Evolutionary conservation across 2,329 filamentous ascomycete species (phyloP).

Genomic region (Fusarium papillatum): DNA sequence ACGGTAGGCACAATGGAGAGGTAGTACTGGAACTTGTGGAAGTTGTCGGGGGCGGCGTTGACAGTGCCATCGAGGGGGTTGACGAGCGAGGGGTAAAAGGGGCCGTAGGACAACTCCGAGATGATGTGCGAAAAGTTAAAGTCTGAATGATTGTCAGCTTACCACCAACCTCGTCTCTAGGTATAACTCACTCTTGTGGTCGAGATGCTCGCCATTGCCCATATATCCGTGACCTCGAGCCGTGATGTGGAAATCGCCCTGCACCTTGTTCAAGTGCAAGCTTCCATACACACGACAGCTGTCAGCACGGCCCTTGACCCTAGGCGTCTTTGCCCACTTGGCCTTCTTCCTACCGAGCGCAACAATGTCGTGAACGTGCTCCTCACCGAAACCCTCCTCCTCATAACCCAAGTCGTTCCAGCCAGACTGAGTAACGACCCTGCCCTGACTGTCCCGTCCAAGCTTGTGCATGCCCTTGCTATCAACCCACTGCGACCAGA

Average conservation of each 20-base stretch:
- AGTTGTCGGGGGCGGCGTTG: slow-evolving; percentile 80
- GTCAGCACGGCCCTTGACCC: slow-evolving; percentile 71
- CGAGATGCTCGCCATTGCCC: slow-evolving; percentile 82
- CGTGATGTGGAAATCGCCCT: slow-evolving; percentile 98
- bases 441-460: slow-evolving; percentile 67
- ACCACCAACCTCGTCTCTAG: neutral
- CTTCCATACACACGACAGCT: slow-evolving; percentile 92
- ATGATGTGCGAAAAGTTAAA: slow-evolving; percentile 99
- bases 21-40: slow-evolving; percentile 99
- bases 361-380: slow-evolving; percentile 93
- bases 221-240: slow-evolving; percentile 95
- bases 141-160: slow-evolving; percentile 59
- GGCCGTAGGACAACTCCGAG: slow-evolving; percentile 95
- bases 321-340: slow-evolving; percentile 83
- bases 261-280: slow-evolving; percentile 94
- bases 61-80: slow-evolving; percentile 96
- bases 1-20: slow-evolving; percentile 94
- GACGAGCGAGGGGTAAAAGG: slow-evolving; percentile 93
- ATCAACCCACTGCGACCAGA: slow-evolving; percentile 86
- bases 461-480: slow-evolving; percentile 74
- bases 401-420: slow-evolving; percentile 62
- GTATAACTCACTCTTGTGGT: slow-evolving; percentile 77
- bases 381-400: slow-evolving; percentile 80
- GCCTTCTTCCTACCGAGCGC: slow-evolving; percentile 74
- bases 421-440: slow-evolving; percentile 68